A percentile compares a stretch with the other conserved stretches of the same genome.
Evolutionary conservation across 106 monocot genomes (phyloP).

Genomic region (Ottelia alismoides): DNA sequence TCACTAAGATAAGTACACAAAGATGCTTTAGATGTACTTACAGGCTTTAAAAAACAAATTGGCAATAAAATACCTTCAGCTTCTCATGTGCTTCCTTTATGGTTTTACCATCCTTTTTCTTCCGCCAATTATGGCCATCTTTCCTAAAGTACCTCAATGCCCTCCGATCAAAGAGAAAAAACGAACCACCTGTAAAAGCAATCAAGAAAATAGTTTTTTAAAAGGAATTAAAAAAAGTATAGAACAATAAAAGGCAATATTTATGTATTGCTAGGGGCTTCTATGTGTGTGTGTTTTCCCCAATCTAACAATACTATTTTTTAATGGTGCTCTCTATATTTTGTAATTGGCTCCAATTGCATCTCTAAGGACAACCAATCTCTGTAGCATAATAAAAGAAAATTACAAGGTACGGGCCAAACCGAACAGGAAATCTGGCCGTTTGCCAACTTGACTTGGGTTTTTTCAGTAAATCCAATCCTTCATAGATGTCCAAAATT

Average conservation of each 20-base stretch:
- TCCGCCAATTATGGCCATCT: slow-evolving; percentile 97
- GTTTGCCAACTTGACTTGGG: too few relatives aligned
- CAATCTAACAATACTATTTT: neutral
- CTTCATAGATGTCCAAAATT: too few relatives aligned
- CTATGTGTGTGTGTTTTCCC: neutral
- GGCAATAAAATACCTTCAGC: too few relatives aligned
- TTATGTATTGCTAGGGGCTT: neutral
- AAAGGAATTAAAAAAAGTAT: neutral
- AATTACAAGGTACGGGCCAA: too few relatives aligned
- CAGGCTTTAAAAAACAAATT: too few relatives aligned
- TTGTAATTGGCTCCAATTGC: neutral
- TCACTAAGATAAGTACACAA: too few relatives aligned
- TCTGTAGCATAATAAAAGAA: too few relatives aligned
- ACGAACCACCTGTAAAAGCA: slow-evolving; percentile 22
- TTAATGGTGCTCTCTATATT: neutral
- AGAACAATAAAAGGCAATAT: neutral
- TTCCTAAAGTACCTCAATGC: slow-evolving; percentile 86
- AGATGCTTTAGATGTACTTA: too few relatives aligned
- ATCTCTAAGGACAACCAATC: too few relatives aligned
- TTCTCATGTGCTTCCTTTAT: slow-evolving; percentile 98
- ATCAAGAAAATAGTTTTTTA: neutral
- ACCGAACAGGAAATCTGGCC: too few relatives aligned
- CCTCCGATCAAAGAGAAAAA: slow-evolving; percentile 76
- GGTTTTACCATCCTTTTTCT: slow-evolving; percentile 97
- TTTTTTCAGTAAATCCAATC: too few relatives aligned